Evolutionary conservation across 441 rosid species (phyloP).

Genomic region (Francoa sonchifolia): DNA sequence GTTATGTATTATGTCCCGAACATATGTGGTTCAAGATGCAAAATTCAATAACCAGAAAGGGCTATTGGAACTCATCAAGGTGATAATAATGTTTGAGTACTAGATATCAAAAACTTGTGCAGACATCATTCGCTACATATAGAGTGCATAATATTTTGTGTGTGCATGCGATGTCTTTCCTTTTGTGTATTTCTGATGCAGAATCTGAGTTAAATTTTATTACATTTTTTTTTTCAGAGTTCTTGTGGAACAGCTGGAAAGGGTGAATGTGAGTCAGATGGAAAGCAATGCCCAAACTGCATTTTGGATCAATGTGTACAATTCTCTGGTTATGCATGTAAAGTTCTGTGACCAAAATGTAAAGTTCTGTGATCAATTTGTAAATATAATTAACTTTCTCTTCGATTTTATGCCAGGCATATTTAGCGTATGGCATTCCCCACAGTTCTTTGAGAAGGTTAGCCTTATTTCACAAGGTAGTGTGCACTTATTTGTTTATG

Average conservation of each 20-base stretch:
- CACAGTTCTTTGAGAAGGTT: slow-evolving; percentile 57
- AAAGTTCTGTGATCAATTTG: neutral
- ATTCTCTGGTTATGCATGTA: slow-evolving; percentile 93
- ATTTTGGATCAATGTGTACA: slow-evolving; percentile 87
- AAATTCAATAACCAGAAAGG: no score
- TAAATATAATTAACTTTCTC: neutral
- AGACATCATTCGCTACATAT: neutral
- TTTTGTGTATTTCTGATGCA: neutral
- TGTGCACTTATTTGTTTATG: slow-evolving; percentile 17
- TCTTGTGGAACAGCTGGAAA: slow-evolving; percentile 79
- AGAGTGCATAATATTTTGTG: neutral
- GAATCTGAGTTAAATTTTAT: neutral
- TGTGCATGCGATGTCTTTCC: neutral
- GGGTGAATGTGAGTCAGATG: slow-evolving; percentile 45
- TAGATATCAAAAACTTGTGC: no score
- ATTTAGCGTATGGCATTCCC: slow-evolving; percentile 75
- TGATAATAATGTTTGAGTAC: no score
- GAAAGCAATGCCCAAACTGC: slow-evolving; percentile 46
- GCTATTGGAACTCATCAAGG: no score
- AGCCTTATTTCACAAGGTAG: slow-evolving; percentile 89
- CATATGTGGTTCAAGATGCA: no score
- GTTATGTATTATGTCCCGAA: no score
- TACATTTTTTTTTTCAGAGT: slow-evolving; percentile 36
- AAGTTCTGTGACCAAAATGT: slow-evolving; percentile 7
- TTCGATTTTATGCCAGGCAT: slow-evolving; percentile 40